Percentiles rank a stretch among this genome's conserved stretches.
Conservation (phyloP, 164 flowering plant species). For the Houttuynia cordata region DNA sequence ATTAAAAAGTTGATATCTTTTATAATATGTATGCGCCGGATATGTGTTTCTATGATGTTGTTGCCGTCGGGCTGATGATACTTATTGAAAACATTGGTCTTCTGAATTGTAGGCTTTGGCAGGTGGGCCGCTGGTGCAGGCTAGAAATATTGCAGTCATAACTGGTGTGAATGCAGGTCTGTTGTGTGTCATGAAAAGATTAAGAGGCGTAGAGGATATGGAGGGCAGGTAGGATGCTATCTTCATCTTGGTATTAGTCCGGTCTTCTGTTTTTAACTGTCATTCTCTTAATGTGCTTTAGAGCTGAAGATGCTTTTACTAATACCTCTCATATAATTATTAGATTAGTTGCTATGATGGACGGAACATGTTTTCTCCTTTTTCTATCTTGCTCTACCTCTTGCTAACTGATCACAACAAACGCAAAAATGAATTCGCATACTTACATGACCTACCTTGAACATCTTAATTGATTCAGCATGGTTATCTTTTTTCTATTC, state of each 20-base stretch:
- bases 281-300: too few relatives aligned
- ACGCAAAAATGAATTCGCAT: too few relatives aligned
- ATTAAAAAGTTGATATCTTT: not conserved
- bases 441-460: too few relatives aligned
- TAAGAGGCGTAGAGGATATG: constrained; percentile 90
- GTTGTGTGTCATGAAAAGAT: constrained; percentile 75
- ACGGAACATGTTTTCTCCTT: too few relatives aligned
- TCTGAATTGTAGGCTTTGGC: constrained; percentile 51
- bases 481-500: too few relatives aligned
- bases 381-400: too few relatives aligned
- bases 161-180: constrained; percentile 93
- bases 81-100: not conserved
- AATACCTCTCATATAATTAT: too few relatives aligned
- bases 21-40: not conserved
- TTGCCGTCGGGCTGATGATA: not conserved
- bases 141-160: constrained; percentile 96
- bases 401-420: too few relatives aligned
- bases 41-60: not conserved
- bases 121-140: constrained; percentile 89
- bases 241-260: not conserved
- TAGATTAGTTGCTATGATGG: too few relatives aligned
- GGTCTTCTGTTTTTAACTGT: too few relatives aligned
- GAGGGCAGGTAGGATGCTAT: constrained; percentile 43
- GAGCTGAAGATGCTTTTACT: too few relatives aligned
- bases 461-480: too few relatives aligned